Evolutionary conservation across 345 rosid species (phyloP), one percentile per base, ranked within the genome.

Genomic region (Aquilaria yunnanensis): DNA sequence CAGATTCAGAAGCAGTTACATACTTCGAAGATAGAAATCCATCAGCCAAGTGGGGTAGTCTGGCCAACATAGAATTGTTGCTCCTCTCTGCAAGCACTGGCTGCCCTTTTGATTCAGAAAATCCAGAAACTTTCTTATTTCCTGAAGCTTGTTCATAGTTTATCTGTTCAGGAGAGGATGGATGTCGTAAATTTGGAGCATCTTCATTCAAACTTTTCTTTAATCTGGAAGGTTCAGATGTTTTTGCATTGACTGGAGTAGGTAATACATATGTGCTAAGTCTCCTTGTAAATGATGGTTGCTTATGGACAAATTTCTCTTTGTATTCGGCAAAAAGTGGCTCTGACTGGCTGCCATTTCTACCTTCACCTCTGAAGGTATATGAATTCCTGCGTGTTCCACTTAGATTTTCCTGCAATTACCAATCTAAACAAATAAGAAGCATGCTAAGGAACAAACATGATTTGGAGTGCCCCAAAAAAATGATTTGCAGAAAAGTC

Each of bases 211-310:
- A 57, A 56, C 70, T 79, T 54, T 77, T 11, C 66, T 77, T 77
- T 23, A 75, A 64, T 65, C 61, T 72, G 10, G 77, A 16, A 60
- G 85, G 69, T 56, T 62, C 69, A 64, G 88, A 61, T 70, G 49
- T 79, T 78, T 84, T 83, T 10, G 86, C 55, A 63, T 86, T 92
- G 33, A 55, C 61, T 47, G 99, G 99, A 50, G 90, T 91, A 51
- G 99, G 99, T 64, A 95, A 73, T 65, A 81, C 96, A 62, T 91
- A 89, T 10, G 99, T 79, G 77, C 67, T 83, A 67, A 86, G 81
- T 73, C 84, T 91, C 68, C 85, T 74, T 34, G 87, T 73, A 14
- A 78, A 62, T 56, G 75, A 77, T 12, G 84, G 83, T 56, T 75
- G 84, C 77, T 72, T 78, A 69, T 77, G 84, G 67, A 74, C 74